phyloP scores from a whole-genome alignment of 2,329 filamentous ascomycete species.

The Aureobasidium zeae region DNA sequence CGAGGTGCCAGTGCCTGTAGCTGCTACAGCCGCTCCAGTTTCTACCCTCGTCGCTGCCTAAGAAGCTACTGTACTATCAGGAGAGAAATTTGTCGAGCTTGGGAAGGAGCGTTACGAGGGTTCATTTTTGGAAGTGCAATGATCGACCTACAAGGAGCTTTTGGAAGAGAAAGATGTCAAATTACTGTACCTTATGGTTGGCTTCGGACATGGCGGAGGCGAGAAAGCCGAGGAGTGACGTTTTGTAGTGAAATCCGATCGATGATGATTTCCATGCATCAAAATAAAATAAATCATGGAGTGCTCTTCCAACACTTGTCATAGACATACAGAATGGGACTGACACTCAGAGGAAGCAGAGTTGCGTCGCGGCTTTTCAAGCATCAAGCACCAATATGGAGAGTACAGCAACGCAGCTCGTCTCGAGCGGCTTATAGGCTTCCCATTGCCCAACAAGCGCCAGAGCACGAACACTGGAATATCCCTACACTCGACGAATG shows the following conservation, averaged over 20 bases:
- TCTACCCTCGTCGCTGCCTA: slow-evolving; percentile 3
- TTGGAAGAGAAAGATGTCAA: too few relatives aligned
- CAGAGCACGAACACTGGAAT: slow-evolving; percentile 15
- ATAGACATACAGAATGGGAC: background rate
- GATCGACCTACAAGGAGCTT: too few relatives aligned
- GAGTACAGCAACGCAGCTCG: slow-evolving; percentile 1
- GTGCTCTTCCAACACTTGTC: background rate
- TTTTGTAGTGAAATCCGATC: background rate
- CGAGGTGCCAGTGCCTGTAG: background rate
- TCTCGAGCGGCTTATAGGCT: slow-evolving; percentile 18
- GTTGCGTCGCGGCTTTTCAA: background rate
- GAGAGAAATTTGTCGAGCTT: background rate
- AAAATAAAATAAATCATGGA: too few relatives aligned
- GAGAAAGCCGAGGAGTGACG: background rate
- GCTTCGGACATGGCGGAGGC: background rate
- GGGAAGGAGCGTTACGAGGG: background rate
- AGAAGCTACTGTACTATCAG: background rate
- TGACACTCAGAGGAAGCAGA: slow-evolving; percentile 1
- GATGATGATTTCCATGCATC: slow-evolving; percentile 4
- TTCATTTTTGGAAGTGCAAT: too few relatives aligned
- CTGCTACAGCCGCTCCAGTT: background rate
- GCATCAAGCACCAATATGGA: background rate
- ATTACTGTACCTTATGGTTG: too few relatives aligned
- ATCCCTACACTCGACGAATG: slow-evolving; percentile 49
- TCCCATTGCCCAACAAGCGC: slow-evolving; percentile 24